phyloP scores from a whole-genome alignment of 2,329 filamentous ascomycete species.

The Gremmenia infestans region DNA sequence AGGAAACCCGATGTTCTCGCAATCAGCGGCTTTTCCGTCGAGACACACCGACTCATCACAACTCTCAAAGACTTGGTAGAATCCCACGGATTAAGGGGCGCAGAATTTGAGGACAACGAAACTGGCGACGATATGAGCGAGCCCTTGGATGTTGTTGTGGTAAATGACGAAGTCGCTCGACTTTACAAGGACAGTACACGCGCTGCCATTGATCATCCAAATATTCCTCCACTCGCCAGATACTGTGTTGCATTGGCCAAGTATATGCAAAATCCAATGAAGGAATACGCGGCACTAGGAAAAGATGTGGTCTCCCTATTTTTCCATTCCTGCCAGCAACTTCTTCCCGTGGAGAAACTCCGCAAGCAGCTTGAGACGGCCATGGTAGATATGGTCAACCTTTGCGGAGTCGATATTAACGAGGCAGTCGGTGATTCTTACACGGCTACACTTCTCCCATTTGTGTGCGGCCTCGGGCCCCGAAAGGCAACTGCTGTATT shows the following conservation, averaged over 20 bases:
- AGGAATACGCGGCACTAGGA: constrained; percentile 91
- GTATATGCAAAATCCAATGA: constrained; percentile 92
- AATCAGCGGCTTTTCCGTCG: constrained; percentile 81
- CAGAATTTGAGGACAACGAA: constrained; percentile 78
- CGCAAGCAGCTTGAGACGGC: constrained; percentile 86
- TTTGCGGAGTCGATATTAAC: constrained; percentile 92
- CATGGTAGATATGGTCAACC: constrained; percentile 97
- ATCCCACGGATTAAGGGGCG: constrained; percentile 70
- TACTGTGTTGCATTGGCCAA: constrained; percentile 87
- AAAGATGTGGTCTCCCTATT: constrained; percentile 81
- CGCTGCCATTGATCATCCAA: constrained; percentile 74
- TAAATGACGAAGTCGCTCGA: constrained; percentile 96
- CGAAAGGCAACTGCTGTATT: constrained; percentile 81
- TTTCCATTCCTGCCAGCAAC: constrained; percentile 85
- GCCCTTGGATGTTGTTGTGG: constrained; percentile 79
- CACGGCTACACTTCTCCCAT: constrained; percentile 82
- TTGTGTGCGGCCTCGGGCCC: constrained; percentile 84
- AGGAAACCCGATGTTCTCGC: constrained; percentile 86
- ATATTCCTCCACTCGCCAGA: constrained; percentile 69
- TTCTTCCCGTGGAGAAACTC: constrained; percentile 83
- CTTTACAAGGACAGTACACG: constrained; percentile 89
- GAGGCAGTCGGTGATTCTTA: constrained; percentile 79
- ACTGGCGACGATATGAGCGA: constrained; percentile 71
- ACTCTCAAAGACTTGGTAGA: constrained; percentile 75
- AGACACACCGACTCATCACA: constrained; percentile 77